Evolutionary conservation across 495 filamentous ascomycete species (phyloP).

Genomic region (Neurospora africana): DNA sequence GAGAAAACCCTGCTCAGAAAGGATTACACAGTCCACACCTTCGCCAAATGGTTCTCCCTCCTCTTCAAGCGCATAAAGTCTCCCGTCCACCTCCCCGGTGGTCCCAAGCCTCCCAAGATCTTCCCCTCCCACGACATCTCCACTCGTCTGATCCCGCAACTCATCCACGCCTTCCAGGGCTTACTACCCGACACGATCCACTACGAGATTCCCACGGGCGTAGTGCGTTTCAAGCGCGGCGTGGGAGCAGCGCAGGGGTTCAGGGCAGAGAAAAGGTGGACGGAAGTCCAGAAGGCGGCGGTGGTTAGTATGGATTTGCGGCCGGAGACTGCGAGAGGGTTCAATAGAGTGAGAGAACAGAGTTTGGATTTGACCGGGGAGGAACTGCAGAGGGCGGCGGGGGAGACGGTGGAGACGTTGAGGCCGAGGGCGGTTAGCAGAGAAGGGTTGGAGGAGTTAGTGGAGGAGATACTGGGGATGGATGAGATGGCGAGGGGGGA

Average conservation of each 20-base stretch:
- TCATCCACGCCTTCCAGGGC: slow-evolving; percentile 39
- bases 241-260: neutral
- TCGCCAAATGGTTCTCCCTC: slow-evolving; percentile 6
- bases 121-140: slow-evolving; percentile 4
- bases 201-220: slow-evolving; percentile 23
- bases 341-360: neutral
- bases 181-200: slow-evolving; percentile 31
- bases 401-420: neutral
- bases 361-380: neutral
- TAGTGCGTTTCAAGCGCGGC: slow-evolving; percentile 2
- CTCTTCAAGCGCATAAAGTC: slow-evolving; percentile 9
- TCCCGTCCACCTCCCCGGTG: neutral
- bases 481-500: neutral
- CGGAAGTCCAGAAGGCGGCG: neutral
- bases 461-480: neutral
- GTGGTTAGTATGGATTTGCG: neutral
- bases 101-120: neutral
- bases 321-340: neutral
- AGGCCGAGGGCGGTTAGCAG: neutral
- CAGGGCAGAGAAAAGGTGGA: neutral
- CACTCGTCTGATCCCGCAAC: slow-evolving; percentile 26
- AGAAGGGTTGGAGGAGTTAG: neutral
- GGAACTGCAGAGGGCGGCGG: neutral
- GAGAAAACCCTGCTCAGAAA: neutral
- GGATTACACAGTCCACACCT: neutral